These are phyloP conservation scores for carrot (Daucus carota) DNA, from an alignment of 129 eudicot species.

Conservation along the genomic window DNA sequence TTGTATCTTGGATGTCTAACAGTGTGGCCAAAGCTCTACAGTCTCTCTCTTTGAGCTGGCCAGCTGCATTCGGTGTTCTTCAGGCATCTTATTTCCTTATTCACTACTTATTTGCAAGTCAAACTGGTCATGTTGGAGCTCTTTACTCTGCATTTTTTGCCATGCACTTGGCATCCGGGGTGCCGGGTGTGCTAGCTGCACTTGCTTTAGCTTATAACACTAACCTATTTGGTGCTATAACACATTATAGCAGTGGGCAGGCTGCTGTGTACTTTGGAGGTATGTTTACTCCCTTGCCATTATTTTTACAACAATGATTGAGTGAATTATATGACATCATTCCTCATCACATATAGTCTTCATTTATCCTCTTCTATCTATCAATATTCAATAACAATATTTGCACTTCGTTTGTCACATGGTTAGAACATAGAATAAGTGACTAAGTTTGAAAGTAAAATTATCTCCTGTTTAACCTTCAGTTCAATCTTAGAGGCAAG, in stretches of 20 bases:
- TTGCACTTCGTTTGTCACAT: not conserved
- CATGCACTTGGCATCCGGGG: conserved; percentile 86
- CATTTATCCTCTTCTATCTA: not conserved
- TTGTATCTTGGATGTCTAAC: conserved; percentile 80
- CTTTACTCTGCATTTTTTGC: conserved; percentile 87
- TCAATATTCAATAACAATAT: not conserved
- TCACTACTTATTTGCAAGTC: conserved; percentile 94
- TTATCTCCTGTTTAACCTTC: not conserved
- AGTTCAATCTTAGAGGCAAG: not conserved
- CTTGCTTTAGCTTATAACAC: conserved; percentile 78
- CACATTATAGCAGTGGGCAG: conserved; percentile 95
- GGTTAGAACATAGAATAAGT: not conserved
- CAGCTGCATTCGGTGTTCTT: conserved; percentile 85
- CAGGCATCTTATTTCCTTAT: conserved; percentile 79
- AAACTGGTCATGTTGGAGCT: conserved; percentile 95
- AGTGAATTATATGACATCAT: not conserved
- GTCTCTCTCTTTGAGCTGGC: conserved; percentile 78
- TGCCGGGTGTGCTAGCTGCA: conserved; percentile 80
- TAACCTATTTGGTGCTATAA: conserved; percentile 75
- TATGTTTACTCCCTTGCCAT: conserved; percentile 14
- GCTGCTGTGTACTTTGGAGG: conserved; percentile 97
- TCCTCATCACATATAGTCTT: not conserved
- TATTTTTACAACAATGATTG: not conserved
- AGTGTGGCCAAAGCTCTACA: conserved; percentile 71
- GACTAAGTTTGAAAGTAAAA: too few relatives aligned